Evolutionary conservation across 2,329 filamentous ascomycete species (phyloP), one percentile per base, ranked within the genome.

Genomic region (Daldinia sp.): DNA sequence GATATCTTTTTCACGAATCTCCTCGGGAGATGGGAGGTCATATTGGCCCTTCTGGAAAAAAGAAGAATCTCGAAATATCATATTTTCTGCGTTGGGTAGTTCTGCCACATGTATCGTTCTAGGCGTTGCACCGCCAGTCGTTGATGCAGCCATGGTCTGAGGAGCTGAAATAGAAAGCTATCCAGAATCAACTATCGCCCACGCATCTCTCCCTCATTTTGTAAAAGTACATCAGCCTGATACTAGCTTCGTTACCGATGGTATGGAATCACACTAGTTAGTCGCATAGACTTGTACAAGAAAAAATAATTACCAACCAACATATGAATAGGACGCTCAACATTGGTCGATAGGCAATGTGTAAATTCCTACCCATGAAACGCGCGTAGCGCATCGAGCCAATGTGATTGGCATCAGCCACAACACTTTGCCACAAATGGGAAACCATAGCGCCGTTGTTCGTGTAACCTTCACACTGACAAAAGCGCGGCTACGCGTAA

Each of bases 1-100:
- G 18, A 64, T 56, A 28, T 53, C 53, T 42, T 60, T 55, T 57
- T 60, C 35, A 5, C 65, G 60, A 13, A 67, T 39, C 28, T 67
- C 55, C 6, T 60, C 12, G 1, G 65, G 65, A 15, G 65, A 64
- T 30, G 65, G 65, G 42, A 68, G 44, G 15, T 35, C 23, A 10
- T 18, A 15, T 15, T 12, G 12, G 4, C 26, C 12, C 23, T 48
- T 12, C 15, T 18, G 18, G 2, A 51, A 51, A 33, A 51, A 51
- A 18, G 2, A 51, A 33, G 46, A 51, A 33, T 51, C 26, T 2
- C 6, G 46, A 33, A 51, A 33, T 5, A 51, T 5, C 13, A 33
- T 51, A 12, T 33, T 51, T 18, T 33, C 15, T 33, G 26, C n/a
- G 3, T 15, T 51, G 26, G 46, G 46, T 51, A 51, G 15, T 51